Percentiles rank a stretch among this genome's conserved stretches.
phyloP scores from a whole-genome alignment of 805 yeast species.

The Metschnikowia vanudenii region DNA sequence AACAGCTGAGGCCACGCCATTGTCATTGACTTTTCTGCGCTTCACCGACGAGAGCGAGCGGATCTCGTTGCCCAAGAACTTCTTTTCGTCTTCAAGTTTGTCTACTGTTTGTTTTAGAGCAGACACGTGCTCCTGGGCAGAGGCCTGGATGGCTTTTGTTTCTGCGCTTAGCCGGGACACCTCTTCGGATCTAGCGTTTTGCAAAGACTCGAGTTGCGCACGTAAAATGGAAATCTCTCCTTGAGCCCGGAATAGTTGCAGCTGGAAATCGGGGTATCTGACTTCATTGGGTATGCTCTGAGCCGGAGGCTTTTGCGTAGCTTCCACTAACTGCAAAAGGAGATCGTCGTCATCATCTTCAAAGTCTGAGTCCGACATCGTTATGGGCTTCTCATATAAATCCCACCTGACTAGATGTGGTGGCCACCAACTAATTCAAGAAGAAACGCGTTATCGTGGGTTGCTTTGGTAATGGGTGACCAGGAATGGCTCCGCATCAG shows the following conservation, averaged over 20 bases:
- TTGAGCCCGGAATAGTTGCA: constrained; percentile 48
- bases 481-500: too few relatives aligned
- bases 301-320: constrained; percentile 27
- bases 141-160: constrained; percentile 18
- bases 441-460: too few relatives aligned
- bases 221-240: constrained; percentile 84
- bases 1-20: not conserved
- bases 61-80: constrained; percentile 40
- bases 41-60: constrained; percentile 25
- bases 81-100: constrained; percentile 43
- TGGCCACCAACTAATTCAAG: too few relatives aligned
- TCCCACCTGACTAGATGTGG: too few relatives aligned
- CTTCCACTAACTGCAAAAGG: constrained; percentile 48
- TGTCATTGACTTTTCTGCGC: constrained; percentile 16
- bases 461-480: too few relatives aligned
- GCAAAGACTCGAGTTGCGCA: constrained; percentile 54
- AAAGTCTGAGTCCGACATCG: constrained; percentile 23
- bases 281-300: constrained; percentile 8
- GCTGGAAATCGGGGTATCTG: constrained; percentile 13
- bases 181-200: constrained; percentile 41
- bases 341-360: constrained; percentile 45
- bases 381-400: too few relatives aligned
- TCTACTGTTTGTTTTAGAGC: constrained; percentile 33
- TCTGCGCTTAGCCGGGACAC: constrained; percentile 23
- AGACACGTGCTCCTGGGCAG: constrained; percentile 32